Conservation (phyloP, 768 basidiomycete genomes). For the Boletus fagicola region DNA sequence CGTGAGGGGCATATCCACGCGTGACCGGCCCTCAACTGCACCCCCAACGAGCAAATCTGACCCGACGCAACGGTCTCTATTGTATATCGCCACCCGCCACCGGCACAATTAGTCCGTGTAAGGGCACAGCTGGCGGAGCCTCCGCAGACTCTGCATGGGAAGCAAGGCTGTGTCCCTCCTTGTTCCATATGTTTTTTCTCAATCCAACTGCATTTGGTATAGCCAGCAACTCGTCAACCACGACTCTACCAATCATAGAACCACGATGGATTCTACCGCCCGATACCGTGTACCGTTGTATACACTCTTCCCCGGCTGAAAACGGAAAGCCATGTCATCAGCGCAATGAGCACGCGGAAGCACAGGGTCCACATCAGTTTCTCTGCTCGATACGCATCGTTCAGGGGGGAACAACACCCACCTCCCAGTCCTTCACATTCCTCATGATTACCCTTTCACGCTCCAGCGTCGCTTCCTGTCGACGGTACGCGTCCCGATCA, state of each 20-base stretch:
- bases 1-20: constrained; percentile 1
- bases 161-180: constrained; percentile 23
- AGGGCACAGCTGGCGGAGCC: not conserved
- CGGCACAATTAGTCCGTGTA: constrained; percentile 23
- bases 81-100: constrained; percentile 37
- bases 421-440: constrained; percentile 92
- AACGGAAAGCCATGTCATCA: constrained; percentile 5
- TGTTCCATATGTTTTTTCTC: constrained; percentile 14
- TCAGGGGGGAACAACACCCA: constrained; percentile 44
- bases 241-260: constrained; percentile 43
- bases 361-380: constrained; percentile 10
- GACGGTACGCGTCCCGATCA: constrained; percentile 86
- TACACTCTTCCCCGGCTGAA: constrained; percentile 79
- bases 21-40: constrained; percentile 22
- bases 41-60: constrained; percentile 2
- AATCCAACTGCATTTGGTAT: constrained; percentile 7
- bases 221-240: constrained; percentile 7
- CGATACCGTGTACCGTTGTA: constrained; percentile 80
- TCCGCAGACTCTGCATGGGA: constrained; percentile 2
- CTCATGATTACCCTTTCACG: constrained; percentile 93
- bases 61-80: constrained; percentile 23
- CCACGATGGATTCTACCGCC: constrained; percentile 53
- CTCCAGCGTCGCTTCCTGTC: constrained; percentile 70
- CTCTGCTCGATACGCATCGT: constrained; percentile 20
- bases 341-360: not conserved